Percentiles rank a stretch among this genome's conserved stretches.
phyloP scores from a whole-genome alignment of 176 grass and related monocot genomes.

The Chrysopogon serrulatus region DNA sequence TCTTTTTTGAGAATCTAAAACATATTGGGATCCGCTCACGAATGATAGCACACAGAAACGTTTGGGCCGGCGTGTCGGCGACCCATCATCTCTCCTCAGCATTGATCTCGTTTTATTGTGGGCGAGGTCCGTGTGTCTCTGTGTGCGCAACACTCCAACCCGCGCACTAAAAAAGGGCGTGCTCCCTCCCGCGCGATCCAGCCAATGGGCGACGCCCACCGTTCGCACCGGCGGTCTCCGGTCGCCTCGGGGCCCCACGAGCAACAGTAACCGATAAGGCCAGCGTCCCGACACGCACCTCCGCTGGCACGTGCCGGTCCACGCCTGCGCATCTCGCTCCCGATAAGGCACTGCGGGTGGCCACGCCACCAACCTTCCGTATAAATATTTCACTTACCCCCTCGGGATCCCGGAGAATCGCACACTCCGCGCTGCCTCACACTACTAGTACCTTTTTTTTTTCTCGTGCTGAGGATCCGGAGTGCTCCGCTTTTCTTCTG shows the following conservation, averaged over 20 bases:
- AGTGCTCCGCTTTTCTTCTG: neutral
- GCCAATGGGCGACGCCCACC: conserved; percentile 28
- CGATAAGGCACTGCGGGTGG: conserved; percentile 31
- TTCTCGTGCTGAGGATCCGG: neutral
- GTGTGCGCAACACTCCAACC: conserved; percentile 35
- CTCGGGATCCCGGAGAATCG: conserved; percentile 44
- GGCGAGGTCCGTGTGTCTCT: conserved; percentile 21
- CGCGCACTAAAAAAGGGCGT: conserved; percentile 3
- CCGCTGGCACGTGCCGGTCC: conserved; percentile 31
- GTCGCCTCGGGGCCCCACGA: neutral
- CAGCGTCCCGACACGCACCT: conserved; percentile 23
- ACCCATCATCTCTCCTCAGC: neutral
- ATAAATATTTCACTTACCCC: conserved; percentile 43
- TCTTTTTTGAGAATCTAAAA: too few species aligned
- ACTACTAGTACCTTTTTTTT: neutral
- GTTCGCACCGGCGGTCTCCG: conserved; percentile 17
- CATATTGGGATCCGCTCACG: neutral
- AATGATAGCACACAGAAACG: neutral
- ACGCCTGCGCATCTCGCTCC: neutral
- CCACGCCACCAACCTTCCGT: conserved; percentile 28
- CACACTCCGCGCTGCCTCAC: neutral
- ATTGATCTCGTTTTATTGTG: neutral
- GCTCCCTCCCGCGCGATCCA: conserved; percentile 12
- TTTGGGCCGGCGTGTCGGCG: neutral
- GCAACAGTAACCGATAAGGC: conserved; percentile 38